Base-by-base conservation (phyloP, 148 eudicot species). In the Suaeda aralocaspica region DNA sequence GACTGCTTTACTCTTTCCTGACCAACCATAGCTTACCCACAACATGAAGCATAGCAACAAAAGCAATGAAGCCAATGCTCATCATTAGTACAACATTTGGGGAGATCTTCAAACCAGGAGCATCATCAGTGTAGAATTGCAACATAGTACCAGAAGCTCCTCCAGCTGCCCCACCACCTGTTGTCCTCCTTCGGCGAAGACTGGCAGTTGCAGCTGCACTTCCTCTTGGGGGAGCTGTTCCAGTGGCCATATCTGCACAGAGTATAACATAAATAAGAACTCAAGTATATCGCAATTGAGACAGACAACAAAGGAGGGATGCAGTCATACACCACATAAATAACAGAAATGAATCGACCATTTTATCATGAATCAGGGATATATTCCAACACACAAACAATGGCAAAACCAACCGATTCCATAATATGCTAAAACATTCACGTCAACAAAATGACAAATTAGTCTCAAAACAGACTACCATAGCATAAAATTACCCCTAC, bases 51-150 rank as follows among this genome's bases (percentile, higher is more conserved):
- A 67, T 12, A 22, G 77, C 77, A 62, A 78, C 81, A 21, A 78
- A 78, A 19, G 81, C 81, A 25, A 78, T 78, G 44, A 78, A 78
- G 15, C 81, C 81, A 21, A 78, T 78, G 70, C 81, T 78, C 81
- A 78, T 78, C 81, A 78, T 78, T 59, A 94, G 91, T 55, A 94
- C 98, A 48, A 94, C 98, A 70, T 89, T 91, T 11, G 98, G 98
- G 31, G 97, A 91, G 29, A 94, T 94, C 83, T 91, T 94, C 53
- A 94, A 85, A 24, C 97, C 98, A 0, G 96, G 98, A 19, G 98
- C 92, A 74, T 94, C 98, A 72, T 94, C 98, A 0, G 98, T 94
- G 82, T 94, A 94, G 74, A 94, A 94, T 66, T 94, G 98, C 62
- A 94, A 91, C 98, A 94, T 91, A 76, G 85, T 89, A 61, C 92